Evolutionary conservation across 805 yeast species (phyloP), one percentile per base, ranked within the genome.

Genomic region (Jamesozyma hellenica): DNA sequence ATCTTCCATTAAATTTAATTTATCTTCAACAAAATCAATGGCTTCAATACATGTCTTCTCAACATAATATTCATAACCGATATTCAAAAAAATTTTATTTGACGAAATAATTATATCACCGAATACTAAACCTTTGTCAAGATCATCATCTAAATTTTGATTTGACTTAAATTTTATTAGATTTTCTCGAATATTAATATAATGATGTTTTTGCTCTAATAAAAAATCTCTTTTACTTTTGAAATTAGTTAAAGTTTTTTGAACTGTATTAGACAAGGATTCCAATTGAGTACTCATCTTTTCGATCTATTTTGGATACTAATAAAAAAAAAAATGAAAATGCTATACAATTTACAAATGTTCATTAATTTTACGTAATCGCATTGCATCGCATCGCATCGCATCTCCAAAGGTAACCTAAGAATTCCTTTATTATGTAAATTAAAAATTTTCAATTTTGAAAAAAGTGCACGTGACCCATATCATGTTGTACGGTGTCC

Each of bases 41-140:
- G 52, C 51, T 33, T 58, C 60, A 4, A 42, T 48, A 19, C 32
- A 39, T 2, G 43, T 39, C 33, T 54, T 58, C 36, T 58, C 58
- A 13, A 60, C 48, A 42, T 48, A 61, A 34, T 56, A 58, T 21
- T 61, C 65, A 33, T 55, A 53, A 4, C 65, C 65, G 10, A 61
- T 39, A 42, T 50, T 54, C 34, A 51, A 36, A 29, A 45, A 60
- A 3, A 53, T 42, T 27, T 52, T 52, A 2, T 48, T 42, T 6
- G 50, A 36, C 4, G 58, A 47, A 2, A 59, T 48, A 12, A 58
- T 46, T 10, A 60, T 48, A 32, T 61, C 64, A 11, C 63, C 64
- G 25, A 55, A 45, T 5, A 58, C 47, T 29, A 45, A 27, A 4
- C 61, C 63, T 12, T 42, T 48, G 3, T 38, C 42, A 17, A 44